These are phyloP conservation scores for Yamadazyma pseudoaaseri DNA, from an alignment of 1,139 yeast genomes.

Conservation along the genomic window DNA sequence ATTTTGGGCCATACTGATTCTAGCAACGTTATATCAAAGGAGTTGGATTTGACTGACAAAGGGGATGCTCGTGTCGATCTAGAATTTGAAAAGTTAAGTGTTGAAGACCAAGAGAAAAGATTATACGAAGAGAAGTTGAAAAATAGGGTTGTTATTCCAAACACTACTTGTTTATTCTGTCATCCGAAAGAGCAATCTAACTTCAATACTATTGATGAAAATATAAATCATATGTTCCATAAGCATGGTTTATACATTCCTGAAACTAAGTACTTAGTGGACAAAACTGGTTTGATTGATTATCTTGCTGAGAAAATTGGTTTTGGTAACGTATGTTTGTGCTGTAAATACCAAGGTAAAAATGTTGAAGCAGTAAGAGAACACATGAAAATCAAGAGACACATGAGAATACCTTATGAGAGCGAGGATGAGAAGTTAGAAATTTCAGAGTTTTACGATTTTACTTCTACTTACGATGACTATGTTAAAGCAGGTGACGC, in stretches of 20 bases:
- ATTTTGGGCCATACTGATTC: conserved; percentile 17
- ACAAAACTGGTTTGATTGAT: conserved; percentile 66
- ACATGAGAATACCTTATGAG: conserved; percentile 88
- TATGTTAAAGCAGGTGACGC: conserved; percentile 19
- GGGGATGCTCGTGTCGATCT: conserved; percentile 17
- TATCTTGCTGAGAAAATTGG: conserved; percentile 84
- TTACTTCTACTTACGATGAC: conserved; percentile 59
- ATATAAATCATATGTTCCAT: conserved; percentile 72
- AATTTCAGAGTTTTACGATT: conserved; percentile 84
- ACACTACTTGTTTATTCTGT: conserved; percentile 79
- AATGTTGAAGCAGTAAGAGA: conserved; percentile 85
- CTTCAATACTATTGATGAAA: conserved; percentile 52
- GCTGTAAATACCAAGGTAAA: conserved; percentile 82
- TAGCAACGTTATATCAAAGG: not conserved
- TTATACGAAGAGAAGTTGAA: conserved; percentile 56
- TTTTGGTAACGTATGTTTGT: conserved; percentile 79
- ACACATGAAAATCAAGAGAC: conserved; percentile 84
- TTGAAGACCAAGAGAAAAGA: conserved; percentile 49
- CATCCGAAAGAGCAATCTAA: conserved; percentile 42
- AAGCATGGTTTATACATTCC: conserved; percentile 86
- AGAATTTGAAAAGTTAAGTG: conserved; percentile 15
- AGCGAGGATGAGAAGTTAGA: conserved; percentile 76
- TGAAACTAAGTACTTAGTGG: conserved; percentile 66
- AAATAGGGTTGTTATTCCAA: conserved; percentile 67
- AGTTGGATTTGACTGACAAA: conserved; percentile 9